Conservation (phyloP, 306 rosid genomes). For the Vicia faba region DNA sequence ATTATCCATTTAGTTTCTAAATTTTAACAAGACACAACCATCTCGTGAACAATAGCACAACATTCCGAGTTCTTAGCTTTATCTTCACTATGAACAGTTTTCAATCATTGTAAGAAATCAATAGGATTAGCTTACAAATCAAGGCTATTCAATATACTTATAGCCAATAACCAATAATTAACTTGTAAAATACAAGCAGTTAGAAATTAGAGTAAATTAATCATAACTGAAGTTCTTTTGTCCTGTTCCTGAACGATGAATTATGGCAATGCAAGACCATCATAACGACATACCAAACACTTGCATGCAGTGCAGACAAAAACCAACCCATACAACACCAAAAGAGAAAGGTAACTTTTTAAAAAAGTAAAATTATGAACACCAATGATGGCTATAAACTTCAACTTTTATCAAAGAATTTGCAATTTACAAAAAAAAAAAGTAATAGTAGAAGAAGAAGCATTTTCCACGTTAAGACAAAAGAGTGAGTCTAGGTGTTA, state of each 20-base stretch:
- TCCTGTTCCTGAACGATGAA: not conserved
- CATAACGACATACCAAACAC: slow-evolving; percentile 21
- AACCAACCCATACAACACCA: slow-evolving; percentile 23
- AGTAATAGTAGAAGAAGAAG: slow-evolving; percentile 3
- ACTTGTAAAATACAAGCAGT: too few relatives aligned
- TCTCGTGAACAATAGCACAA: not conserved
- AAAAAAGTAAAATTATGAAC: not conserved
- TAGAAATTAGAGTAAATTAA: too few relatives aligned
- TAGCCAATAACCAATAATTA: too few relatives aligned
- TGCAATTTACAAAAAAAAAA: slow-evolving; percentile 29
- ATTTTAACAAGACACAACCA: not conserved
- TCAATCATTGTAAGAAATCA: not conserved
- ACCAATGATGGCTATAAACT: slow-evolving; percentile 27
- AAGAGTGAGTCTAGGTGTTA: slow-evolving; percentile 21
- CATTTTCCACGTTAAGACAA: slow-evolving; percentile 40
- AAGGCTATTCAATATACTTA: too few relatives aligned
- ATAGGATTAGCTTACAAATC: too few relatives aligned
- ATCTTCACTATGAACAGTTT: not conserved
- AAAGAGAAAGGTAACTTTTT: not conserved
- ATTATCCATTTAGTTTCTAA: not conserved
- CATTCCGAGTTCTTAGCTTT: not conserved
- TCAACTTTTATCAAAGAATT: slow-evolving; percentile 38
- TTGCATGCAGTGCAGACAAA: slow-evolving; percentile 41
- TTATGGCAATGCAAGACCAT: slow-evolving; percentile 8
- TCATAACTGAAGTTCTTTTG: not conserved